Evolutionary conservation across 2,329 filamentous ascomycete genomes (phyloP), one percentile per base, ranked within the genome.

Genomic region (Cercospora berteroae): DNA sequence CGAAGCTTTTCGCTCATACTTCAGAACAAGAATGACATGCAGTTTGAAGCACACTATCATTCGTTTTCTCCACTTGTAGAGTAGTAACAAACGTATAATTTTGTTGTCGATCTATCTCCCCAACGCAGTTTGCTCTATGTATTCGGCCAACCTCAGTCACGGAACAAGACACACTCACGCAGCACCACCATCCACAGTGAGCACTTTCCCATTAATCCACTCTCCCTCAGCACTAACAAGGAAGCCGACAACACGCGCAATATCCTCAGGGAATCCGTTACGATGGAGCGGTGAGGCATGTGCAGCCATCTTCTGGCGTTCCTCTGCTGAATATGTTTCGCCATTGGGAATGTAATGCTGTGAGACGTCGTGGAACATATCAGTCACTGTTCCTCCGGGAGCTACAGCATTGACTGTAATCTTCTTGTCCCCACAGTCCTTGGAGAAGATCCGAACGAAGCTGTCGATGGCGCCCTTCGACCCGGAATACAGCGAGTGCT

Each of bases 231-330:
- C 77, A 77, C 83, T 75, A 73, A 86, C 74, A 77, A 88, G 69
- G 82, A 85, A 80, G 79, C 84, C 85, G 62, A 87, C 86, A 10
- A 88, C 86, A 66, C 86, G 84, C 67, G 87, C 87, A 75, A 89
- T 85, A 74, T 89, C 87, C 73, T 87, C 84, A 61, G 87, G 87
- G 67, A 88, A 85, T 70, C 87, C 87, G 61, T 88, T 86, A 72
- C 87, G 85, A 79, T 84, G 82, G 68, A 87, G 80, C 20, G 87
- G 87, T n/a, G 85, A 87, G 5, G 55, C 63, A 9, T n/a, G 27
- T 13, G 56, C 56, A 2, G 63, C 86, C 52, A 56, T 56, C 52
- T 56, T 56, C 23, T 56, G 52, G 23, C 52, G 52, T 27, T 56
- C 52, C 4, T 56, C 52, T 56, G 52, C 25, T 23, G 52, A n/a